Percentiles rank a stretch among this genome's conserved stretches.
These are phyloP conservation scores for Mycena rebaudengoi DNA, from an alignment of 768 basidiomycete genomes.

Conservation along the genomic window DNA sequence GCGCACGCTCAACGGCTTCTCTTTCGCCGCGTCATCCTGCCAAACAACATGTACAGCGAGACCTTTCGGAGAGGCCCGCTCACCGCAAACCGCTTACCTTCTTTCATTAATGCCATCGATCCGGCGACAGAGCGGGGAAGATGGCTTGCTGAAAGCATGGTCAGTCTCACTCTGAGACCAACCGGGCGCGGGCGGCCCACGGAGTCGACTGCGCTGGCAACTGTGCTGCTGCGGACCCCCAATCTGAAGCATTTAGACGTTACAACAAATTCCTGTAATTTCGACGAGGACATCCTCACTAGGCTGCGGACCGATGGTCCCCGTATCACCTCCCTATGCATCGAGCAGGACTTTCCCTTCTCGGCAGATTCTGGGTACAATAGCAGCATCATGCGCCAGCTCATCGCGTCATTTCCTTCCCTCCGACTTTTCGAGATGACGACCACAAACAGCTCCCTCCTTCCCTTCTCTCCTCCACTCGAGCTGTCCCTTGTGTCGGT, in stretches of 20 bases:
- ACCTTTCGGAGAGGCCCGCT: slow-evolving; percentile 3
- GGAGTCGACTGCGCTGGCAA: slow-evolving; percentile 6
- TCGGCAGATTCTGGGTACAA: background rate
- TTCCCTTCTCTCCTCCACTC: slow-evolving; percentile 13
- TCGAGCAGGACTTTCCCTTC: slow-evolving; percentile 18
- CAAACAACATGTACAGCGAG: slow-evolving; percentile 15
- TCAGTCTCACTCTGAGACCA: slow-evolving; percentile 19
- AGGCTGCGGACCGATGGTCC: slow-evolving; percentile 13
- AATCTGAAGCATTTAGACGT: slow-evolving; percentile 26
- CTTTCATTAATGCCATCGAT: slow-evolving; percentile 21
- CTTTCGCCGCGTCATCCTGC: background rate
- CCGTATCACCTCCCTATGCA: slow-evolving; percentile 3
- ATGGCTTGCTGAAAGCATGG: slow-evolving; percentile 13
- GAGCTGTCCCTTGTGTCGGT: slow-evolving; percentile 7
- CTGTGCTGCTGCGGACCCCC: slow-evolving; percentile 18
- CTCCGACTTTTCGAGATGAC: slow-evolving; percentile 22
- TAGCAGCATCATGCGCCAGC: slow-evolving; percentile 12
- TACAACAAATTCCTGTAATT: slow-evolving; percentile 17
- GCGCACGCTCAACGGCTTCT: background rate
- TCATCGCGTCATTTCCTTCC: slow-evolving; percentile 16
- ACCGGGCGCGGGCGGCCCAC: slow-evolving; percentile 1
- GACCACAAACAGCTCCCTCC: background rate
- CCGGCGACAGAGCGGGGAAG: slow-evolving; percentile 16
- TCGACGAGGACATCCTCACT: background rate
- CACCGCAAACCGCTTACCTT: slow-evolving; percentile 1